Evolutionary conservation across 345 rosid species (phyloP).

Genomic region (Erucastrum elatum): DNA sequence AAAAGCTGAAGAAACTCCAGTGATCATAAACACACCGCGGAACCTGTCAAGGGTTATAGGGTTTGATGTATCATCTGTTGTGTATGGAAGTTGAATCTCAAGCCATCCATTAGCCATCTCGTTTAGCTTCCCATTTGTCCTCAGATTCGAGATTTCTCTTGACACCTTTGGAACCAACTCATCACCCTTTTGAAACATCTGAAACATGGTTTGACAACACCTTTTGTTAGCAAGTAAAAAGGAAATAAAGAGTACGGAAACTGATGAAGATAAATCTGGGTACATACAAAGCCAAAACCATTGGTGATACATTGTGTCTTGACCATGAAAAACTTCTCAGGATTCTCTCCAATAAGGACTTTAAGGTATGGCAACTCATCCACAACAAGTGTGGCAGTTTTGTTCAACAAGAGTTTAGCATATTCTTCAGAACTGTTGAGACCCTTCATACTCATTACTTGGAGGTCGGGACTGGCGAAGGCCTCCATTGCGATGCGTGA

Average conservation of each 20-base stretch:
- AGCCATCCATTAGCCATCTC: constrained; percentile 29
- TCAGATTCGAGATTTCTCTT: constrained; percentile 3
- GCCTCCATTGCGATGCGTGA: constrained; percentile 34
- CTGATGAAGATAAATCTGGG: not conserved
- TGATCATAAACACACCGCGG: constrained; percentile 38
- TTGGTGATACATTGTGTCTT: constrained; percentile 36
- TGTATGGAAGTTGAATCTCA: not conserved
- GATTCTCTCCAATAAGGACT: constrained; percentile 42
- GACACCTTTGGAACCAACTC: constrained; percentile 22
- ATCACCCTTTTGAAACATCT: constrained; percentile 32
- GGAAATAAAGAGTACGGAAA: no score
- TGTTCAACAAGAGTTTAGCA: constrained; percentile 27
- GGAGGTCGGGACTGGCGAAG: constrained; percentile 10
- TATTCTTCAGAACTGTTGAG: constrained; percentile 32
- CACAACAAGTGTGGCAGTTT: constrained; percentile 38
- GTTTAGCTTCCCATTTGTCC: constrained; percentile 4
- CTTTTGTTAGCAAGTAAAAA: not conserved
- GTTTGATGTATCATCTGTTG: constrained; percentile 27
- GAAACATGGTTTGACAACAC: not conserved
- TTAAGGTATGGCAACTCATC: constrained; percentile 51
- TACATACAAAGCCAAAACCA: constrained; percentile 47
- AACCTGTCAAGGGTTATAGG: constrained; percentile 28
- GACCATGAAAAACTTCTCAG: constrained; percentile 35
- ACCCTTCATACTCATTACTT: not conserved
- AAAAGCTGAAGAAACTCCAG: constrained; percentile 3